Evolutionary conservation across 73 alveolate species (phyloP), one percentile per base, ranked within the genome.

Genomic region (Paramecium sonneborni): DNA sequence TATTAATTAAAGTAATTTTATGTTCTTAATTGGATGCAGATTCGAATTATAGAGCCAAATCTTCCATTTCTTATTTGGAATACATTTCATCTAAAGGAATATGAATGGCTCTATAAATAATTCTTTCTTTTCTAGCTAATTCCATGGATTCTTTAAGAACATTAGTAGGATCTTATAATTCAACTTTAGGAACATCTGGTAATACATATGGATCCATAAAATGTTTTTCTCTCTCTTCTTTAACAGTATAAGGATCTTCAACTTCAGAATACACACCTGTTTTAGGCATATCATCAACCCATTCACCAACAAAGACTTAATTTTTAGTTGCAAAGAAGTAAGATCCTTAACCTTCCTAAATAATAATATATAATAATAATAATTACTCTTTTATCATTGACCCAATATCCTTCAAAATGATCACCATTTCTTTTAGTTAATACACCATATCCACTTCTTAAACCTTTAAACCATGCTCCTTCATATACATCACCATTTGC

Each of bases 401-500:
- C 97, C 99, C 99, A 96, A 55, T 93, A 96, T 7, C 99, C 99
- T 92, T 96, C 99, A 55, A 94, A 96, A 69, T 95, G 96, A 48
- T 96, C 99, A 20, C 99, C 99, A 76, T 92, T 96, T 84, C 97
- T 89, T 93, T 95, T 96, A 0, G 98, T 96, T 76, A 95, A 87
- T 18, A 95, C 97, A n/a, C 99, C 99, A 93, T 96, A 96, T 10
- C 99, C 99, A 28, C 96, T 96, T 69, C 97, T 94, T 70, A 92
- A 85, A 20, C 98, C 99, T 52, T 95, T 97, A 72, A 96, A 93
- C 98, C 99, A 96, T 85, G 96, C 97, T 1, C 99, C 99, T 92
- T 97, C 98, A 92, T 97, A 98, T 57, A 97, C 97, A 92, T 98
- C 99, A 39, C 98, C 99, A 93, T 98, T 97, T 41, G 96, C 97